These are phyloP conservation scores for Sphagnum tenellum DNA, from an alignment of 225 moss, liverwort and hornwort genomes.

Conservation along the genomic window DNA sequence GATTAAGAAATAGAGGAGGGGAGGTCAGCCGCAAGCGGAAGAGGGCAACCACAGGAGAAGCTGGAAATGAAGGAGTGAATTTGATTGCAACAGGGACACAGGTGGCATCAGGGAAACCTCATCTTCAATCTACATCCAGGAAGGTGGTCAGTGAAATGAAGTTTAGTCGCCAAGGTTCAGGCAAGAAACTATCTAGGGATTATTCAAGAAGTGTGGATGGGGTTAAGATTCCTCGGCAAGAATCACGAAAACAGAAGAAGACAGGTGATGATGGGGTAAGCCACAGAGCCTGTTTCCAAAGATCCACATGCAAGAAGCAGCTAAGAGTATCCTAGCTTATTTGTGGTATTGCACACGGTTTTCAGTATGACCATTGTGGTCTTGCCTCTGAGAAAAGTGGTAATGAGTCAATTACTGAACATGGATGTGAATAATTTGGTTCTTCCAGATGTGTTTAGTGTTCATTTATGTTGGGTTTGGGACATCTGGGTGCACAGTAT, in stretches of 20 bases:
- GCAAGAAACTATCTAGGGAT: slow-evolving; percentile 47
- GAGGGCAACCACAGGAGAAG: slow-evolving; percentile 18
- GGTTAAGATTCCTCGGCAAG: slow-evolving; percentile 38
- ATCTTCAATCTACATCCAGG: slow-evolving; percentile 29
- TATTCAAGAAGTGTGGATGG: slow-evolving; percentile 33
- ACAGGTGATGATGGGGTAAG: slow-evolving; percentile 98
- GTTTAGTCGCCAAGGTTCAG: slow-evolving; percentile 34
- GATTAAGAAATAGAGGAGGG: slow-evolving; percentile 36
- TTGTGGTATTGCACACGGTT: no score
- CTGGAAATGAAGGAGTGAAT: slow-evolving; percentile 16
- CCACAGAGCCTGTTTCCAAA: not conserved
- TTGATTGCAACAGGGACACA: not conserved
- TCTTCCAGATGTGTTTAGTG: not conserved
- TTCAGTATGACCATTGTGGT: no score
- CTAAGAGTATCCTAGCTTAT: no score
- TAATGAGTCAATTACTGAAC: not conserved
- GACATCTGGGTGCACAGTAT: slow-evolving; percentile 52
- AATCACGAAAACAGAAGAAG: slow-evolving; percentile 42
- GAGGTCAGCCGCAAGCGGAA: slow-evolving; percentile 30
- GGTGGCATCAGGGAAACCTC: slow-evolving; percentile 8
- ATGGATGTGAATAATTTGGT: not conserved
- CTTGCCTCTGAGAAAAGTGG: no score
- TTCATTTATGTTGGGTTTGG: slow-evolving; percentile 3
- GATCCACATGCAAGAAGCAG: no score
- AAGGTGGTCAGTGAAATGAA: slow-evolving; percentile 33